A percentile compares a stretch with the other conserved stretches of the same genome.
phyloP scores from a whole-genome alignment of 1,284 basidiomycete genomes.

The Pyrrhoderma lamaoense region DNA sequence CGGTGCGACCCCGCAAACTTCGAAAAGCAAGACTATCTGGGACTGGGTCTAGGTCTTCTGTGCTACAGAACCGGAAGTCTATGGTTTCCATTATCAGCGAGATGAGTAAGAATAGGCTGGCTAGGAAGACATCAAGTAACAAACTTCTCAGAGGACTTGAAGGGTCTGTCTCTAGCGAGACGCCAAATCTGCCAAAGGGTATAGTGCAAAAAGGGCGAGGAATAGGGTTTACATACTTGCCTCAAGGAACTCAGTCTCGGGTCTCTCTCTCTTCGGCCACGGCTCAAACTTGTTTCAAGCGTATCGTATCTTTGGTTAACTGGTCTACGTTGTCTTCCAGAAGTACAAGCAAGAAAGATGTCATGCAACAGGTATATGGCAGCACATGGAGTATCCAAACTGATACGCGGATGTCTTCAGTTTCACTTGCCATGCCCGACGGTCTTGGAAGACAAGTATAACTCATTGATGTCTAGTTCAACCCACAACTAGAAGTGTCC shows the following conservation, averaged over 20 bases:
- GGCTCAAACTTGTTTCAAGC: slow-evolving; percentile 11
- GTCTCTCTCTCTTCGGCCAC: slow-evolving; percentile 10
- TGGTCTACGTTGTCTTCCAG: not conserved
- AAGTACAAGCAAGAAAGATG: slow-evolving; percentile 2
- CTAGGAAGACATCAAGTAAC: not conserved
- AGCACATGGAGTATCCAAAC: slow-evolving; percentile 14
- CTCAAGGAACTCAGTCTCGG: slow-evolving; percentile 11
- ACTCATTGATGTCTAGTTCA: no score
- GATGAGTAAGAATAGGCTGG: not conserved
- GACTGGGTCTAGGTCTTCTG: not conserved
- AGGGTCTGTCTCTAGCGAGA: slow-evolving; percentile 3
- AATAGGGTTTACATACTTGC: slow-evolving; percentile 14
- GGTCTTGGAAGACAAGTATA: slow-evolving; percentile 15
- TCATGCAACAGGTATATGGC: slow-evolving; percentile 16
- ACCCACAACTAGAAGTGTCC: no score
- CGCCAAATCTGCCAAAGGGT: slow-evolving; percentile 13
- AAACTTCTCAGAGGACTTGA: not conserved
- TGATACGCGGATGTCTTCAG: slow-evolving; percentile 15
- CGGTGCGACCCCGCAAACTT: slow-evolving; percentile 10
- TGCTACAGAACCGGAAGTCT: slow-evolving; percentile 10
- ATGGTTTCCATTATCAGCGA: slow-evolving; percentile 13
- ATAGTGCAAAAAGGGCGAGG: slow-evolving; percentile 14
- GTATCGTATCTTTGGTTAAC: slow-evolving; percentile 1
- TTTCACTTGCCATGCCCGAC: slow-evolving; percentile 15
- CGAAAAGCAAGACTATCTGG: slow-evolving; percentile 9